Percentiles rank a stretch among this genome's conserved stretches.
These are phyloP conservation scores for sorghum (Sorghum bicolor) DNA, from an alignment of 176 grass and related monocot genomes.

Conservation along the genomic window DNA sequence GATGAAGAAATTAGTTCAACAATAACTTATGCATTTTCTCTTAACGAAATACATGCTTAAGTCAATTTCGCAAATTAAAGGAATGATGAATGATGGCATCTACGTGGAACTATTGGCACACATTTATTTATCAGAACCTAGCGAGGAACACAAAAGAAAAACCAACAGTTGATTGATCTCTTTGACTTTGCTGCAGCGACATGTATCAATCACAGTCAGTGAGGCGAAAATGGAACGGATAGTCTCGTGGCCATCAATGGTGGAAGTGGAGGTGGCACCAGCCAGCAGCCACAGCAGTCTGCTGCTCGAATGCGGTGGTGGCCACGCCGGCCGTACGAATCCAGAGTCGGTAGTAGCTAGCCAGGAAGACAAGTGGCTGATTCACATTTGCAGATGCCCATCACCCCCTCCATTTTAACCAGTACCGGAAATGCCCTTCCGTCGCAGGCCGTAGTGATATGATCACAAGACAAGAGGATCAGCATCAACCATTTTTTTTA, in stretches of 20 bases:
- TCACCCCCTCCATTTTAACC: not conserved
- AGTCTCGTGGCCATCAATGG: slow-evolving; percentile 8
- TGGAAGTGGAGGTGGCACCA: slow-evolving; percentile 9
- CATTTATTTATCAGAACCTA: not conserved
- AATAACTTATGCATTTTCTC: not conserved
- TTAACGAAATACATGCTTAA: not conserved
- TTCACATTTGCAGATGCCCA: not conserved
- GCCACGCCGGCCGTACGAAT: not conserved
- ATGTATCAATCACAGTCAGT: not conserved
- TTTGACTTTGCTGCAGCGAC: not conserved
- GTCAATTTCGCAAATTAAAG: not conserved
- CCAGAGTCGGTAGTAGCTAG: not conserved
- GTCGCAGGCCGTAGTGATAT: not conserved
- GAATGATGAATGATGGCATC: not conserved
- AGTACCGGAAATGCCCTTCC: not conserved
- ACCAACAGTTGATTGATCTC: not conserved
- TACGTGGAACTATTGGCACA: not conserved
- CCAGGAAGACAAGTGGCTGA: not conserved
- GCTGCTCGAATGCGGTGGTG: not conserved
- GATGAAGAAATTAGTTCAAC: not conserved
- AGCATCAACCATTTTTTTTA: not conserved
- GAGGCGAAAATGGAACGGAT: not conserved
- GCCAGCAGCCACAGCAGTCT: not conserved
- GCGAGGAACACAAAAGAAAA: not conserved
- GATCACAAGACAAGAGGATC: not conserved